Base-by-base conservation (phyloP, 371 early-diverging fungal species). In the Funneliformis caledonium region DNA sequence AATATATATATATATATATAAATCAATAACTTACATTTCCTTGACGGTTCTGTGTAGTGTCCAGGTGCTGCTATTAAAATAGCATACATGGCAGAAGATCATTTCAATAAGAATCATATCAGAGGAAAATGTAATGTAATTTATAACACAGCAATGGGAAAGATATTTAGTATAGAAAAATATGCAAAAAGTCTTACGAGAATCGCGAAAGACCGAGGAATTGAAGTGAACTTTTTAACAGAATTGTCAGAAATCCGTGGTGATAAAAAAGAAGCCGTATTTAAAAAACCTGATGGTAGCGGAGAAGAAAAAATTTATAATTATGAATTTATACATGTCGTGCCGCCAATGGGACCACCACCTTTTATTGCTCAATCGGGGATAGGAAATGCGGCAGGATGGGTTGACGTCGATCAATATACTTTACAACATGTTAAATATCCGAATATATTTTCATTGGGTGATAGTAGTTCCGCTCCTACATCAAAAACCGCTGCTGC, bases 1-100 rank as follows among this genome's bases (percentile, higher is more conserved):
- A 84, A 31, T 76, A 85, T 67, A 5, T 31, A 33, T n/a, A 33
- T n/a, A 26, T 26, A 26, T 26, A 26, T 26, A 26, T 26, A 26
- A 26, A 26, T 26, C 26, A 26, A 26, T 26, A 26, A 26, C 26
- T 26, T 26, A 26, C 26, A 26, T 26, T 26, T 26, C 0, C 26
- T 26, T 26, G 26, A 26, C 26, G 26, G 26, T 0, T 26, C 47
- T 52, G 2, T 45, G 9, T 62, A 87, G 87, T 96, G 97, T 81
- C 95, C 96, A 11, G 97, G 97, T 69, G 97, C 96, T 0, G 96
- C 97, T 50, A 95, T 95, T 84, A 96, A 96, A 89, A 95, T 96
- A 74, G 92, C 92, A 72, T 96, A 96, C 84, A 88, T 96, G 80
- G 94, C 96, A 26, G 96, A 96, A 83, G 96, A 96, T 83, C 85